Percentiles rank a stretch among this genome's conserved stretches.
phyloP scores from a whole-genome alignment of 345 rosid species.

The Carallia pectinifolia region DNA sequence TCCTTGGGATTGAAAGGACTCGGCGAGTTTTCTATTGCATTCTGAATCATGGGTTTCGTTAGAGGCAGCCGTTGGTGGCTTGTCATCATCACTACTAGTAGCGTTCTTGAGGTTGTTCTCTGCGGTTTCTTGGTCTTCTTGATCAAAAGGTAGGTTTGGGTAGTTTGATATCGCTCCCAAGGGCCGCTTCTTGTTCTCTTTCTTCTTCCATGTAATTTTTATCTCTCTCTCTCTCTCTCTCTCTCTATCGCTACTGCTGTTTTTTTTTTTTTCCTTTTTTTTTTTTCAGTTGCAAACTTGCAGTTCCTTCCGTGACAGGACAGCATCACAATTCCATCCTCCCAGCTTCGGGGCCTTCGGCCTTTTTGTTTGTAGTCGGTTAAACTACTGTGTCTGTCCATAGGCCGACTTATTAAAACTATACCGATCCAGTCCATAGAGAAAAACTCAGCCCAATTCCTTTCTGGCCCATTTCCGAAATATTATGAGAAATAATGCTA shows the following conservation, averaged over 20 bases:
- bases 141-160: conserved; percentile 64
- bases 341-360: too few relatives aligned
- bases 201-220: conserved; percentile 75
- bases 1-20: conserved; percentile 63
- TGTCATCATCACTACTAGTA: not conserved
- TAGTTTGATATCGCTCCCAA: conserved; percentile 36
- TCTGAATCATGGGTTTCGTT: conserved; percentile 22
- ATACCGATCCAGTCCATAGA: too few relatives aligned
- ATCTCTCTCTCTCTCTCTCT: conserved; percentile 28
- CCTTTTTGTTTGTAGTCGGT: too few relatives aligned
- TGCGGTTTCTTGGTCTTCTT: conserved; percentile 10
- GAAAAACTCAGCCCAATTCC: too few relatives aligned
- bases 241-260: not conserved
- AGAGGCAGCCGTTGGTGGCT: conserved; percentile 3
- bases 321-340: too few relatives aligned
- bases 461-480: too few relatives aligned
- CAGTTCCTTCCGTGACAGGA: too few relatives aligned
- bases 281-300: not conserved
- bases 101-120: not conserved
- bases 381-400: too few relatives aligned
- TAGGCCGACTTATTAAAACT: too few relatives aligned
- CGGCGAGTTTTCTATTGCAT: conserved; percentile 37
- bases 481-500: too few relatives aligned
- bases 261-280: too few relatives aligned
- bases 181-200: conserved; percentile 58